phyloP scores from a whole-genome alignment of 139 green algal species.

The Chlamydomonas incerta region DNA sequence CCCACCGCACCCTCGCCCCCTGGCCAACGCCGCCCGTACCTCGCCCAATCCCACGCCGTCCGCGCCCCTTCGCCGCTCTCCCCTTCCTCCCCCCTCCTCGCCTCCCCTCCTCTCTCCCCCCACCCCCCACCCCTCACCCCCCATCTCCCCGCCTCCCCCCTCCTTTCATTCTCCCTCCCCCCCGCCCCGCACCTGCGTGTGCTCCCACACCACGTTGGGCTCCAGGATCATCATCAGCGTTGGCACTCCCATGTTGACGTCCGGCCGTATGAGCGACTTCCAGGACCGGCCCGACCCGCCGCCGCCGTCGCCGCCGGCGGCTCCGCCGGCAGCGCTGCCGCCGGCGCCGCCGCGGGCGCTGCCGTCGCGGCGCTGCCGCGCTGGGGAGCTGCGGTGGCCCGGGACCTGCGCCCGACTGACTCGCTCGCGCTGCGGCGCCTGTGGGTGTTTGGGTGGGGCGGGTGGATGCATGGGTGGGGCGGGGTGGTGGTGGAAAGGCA shows the following conservation, averaged over 20 bases:
- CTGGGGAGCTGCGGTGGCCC: neutral
- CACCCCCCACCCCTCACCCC: too few relatives aligned
- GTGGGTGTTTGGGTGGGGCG: neutral
- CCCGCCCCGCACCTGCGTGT: conserved; percentile 36
- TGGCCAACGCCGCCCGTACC: too few relatives aligned
- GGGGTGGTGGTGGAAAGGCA: neutral
- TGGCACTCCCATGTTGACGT: conserved; percentile 70
- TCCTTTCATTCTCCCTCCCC: neutral
- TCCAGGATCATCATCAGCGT: conserved; percentile 75
- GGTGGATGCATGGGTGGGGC: neutral
- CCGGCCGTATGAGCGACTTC: conserved; percentile 55
- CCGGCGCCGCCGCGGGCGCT: neutral
- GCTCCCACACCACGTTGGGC: conserved; percentile 76
- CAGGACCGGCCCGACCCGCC: conserved; percentile 21
- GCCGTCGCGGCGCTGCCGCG: neutral
- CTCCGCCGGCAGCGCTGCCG: neutral
- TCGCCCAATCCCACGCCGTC: too few relatives aligned
- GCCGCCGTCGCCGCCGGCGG: neutral
- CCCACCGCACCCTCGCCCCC: too few relatives aligned
- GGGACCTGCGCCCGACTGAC: conserved; percentile 47
- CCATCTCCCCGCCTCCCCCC: too few relatives aligned
- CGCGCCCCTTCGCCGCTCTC: too few relatives aligned
- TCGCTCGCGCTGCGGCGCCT: conserved; percentile 67
- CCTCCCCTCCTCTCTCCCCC: too few relatives aligned
- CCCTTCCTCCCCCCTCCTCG: too few relatives aligned